Base-by-base conservation (phyloP, 192 early-diverging fungal species). In the Rhizophagus sp. region DNA sequence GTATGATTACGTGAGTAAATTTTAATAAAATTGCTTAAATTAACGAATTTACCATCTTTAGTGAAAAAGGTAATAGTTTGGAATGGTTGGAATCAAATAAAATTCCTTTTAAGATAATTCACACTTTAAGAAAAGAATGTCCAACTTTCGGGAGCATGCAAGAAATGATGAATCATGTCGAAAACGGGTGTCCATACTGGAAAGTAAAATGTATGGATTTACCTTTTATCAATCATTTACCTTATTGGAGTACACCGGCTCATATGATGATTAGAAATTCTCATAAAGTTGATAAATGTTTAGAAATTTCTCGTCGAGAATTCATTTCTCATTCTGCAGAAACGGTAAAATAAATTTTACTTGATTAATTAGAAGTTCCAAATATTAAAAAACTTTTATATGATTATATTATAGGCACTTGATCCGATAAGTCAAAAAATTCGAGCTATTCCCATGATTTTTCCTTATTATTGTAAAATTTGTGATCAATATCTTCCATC, bases 341-440 rank as follows among this genome's bases (percentile, higher is more conserved):
- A 22, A 19, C 17, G 52, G 52, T 57, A 57, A 57, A 7, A 7
- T 41, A 41, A 7, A 41, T 6, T 41, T 41, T 7, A 7, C 0
- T 41, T 41, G 6, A 41, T 7, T 41, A 41, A 7, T 41, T 41
- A 41, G 3, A 36, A 36, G 39, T 41, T 41, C 7, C 39, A 41
- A 41, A 7, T 7, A 68, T 15, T 33, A 5, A 15, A 34, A 10
- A 2, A 1, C 34, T 36, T 36, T 19, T 34, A 3, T 19, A 68
- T 34, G 17, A 34, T 3, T 33, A 13, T 41, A 69, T 22, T 69
- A 1, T 68, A 69, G 67, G 34, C 15, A 41, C 34, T 69, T 36
- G 67, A 69, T 69, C 67, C 67, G 8, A 69, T 69, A 36, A 36
- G 30, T 36, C 67, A 69, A 69, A 33, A 13, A 69, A 36, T 69